Evolutionary conservation across 2,329 filamentous ascomycete genomes (phyloP), one percentile per base, ranked within the genome.

Genomic region (Cryphonectria naterciae): DNA sequence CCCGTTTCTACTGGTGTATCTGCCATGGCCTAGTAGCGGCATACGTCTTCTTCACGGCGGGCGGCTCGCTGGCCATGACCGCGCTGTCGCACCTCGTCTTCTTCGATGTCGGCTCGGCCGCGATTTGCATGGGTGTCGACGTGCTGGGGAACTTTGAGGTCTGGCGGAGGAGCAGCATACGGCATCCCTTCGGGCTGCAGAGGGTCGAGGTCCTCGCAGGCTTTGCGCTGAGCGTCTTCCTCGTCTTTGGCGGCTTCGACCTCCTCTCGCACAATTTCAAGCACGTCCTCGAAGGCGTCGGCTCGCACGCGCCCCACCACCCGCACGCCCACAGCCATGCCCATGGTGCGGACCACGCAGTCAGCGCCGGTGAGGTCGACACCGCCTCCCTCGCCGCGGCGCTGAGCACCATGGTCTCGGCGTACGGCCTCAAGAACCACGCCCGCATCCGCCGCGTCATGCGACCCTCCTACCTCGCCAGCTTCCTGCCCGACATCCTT

Each of bases 171-270:
- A 95, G 93, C 75, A 97, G 92, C 75, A 92, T 99, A 76, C 91
- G 95, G 35, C 94, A 99, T 81, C 96, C 96, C 0, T 99, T 99
- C 78, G 95, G 92, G 4, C 88, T 99, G 35, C 94, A 98, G 82
- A 89, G 96, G 68, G 93, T 93, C 71, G 96, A 99, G 81, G 95
- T 99, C 6, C 88, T 99, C 22, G 94, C 95, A 49, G 96, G 96
- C 25, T 97, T 99, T 74, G 96, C 95, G 72, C 94, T 98, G 90
- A 97, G 94, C 67, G 92, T 99, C 54, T 94, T 98, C 73, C 88
- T 99, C 17, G 88, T 97, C n/a, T 99, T 99, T 81, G 97, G 97
- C 85, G 95, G 95, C 28, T 92, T 98, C 77, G 96, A 99, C 77
- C 89, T 99, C 65, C 92, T 99, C 73, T 97, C 93, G 56, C 96